Percentiles rank a stretch among this genome's conserved stretches.
Evolutionary conservation across 129 eudicot species (phyloP).

Genomic region (Flaveria sonorensis): DNA sequence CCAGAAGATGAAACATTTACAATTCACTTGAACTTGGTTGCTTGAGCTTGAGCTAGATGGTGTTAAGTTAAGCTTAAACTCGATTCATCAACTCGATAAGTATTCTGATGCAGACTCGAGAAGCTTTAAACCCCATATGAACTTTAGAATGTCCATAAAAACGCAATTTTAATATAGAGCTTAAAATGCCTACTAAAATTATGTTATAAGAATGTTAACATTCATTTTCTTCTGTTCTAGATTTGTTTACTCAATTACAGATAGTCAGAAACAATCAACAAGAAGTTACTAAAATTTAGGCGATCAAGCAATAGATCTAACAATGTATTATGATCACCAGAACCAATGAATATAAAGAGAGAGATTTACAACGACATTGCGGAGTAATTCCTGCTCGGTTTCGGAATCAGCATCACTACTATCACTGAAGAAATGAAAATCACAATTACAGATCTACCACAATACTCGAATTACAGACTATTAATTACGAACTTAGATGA

Average conservation of each 20-base stretch:
- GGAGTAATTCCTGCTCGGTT: constrained; percentile 30
- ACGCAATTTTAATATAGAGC: too few species aligned
- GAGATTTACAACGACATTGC: constrained; percentile 39
- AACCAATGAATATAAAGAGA: neutral
- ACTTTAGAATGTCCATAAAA: too few species aligned
- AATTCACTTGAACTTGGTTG: too few species aligned
- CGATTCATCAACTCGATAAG: neutral
- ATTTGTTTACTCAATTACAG: too few species aligned
- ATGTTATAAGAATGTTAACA: too few species aligned
- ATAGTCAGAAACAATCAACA: too few species aligned
- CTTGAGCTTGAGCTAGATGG: neutral
- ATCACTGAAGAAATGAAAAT: constrained; percentile 38
- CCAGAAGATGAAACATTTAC: neutral
- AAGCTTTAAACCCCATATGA: too few species aligned
- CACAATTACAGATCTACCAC: neutral
- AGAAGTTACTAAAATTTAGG: neutral
- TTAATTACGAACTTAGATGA: neutral
- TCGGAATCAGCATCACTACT: constrained; percentile 33
- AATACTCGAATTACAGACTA: neutral
- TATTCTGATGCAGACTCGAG: neutral
- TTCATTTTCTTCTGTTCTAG: too few species aligned
- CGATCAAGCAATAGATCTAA: neutral
- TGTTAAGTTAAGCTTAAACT: constrained; percentile 6
- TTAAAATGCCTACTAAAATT: too few species aligned
- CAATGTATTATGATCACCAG: neutral